Evolutionary conservation across 257 asterid genomes (phyloP), one percentile per base, ranked within the genome.

Genomic region (Phtheirospermum japonicum): DNA sequence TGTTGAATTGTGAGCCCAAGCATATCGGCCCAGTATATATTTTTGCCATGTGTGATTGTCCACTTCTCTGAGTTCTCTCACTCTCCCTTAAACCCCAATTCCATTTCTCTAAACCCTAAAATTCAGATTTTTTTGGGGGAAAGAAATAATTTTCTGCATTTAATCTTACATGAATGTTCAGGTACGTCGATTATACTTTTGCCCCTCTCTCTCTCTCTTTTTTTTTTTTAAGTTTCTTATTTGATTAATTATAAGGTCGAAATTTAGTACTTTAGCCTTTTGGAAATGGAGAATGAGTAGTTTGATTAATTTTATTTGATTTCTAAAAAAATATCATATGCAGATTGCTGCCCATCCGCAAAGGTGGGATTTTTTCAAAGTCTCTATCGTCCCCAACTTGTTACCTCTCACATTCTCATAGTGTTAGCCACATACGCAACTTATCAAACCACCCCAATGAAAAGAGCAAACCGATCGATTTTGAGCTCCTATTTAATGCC

Each of bases 401-500:
- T 37, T 65, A 59, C 70, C 26, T 61, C 12, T 59, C 59, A 12
- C 63, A 23, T 34, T 65, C 73, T 50, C 71, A 63, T 37, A 49
- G 67, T 69, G 73, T 71, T 70, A 71, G 75, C 57, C 77, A 53
- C 82, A 36, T 54, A 31, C 30, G 20, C 50, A 55, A 59, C 50
- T 50, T 79, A 34, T 68, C 77, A 49, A 49, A 56, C 73, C 76
- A 70, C 61, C 16, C 64, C 52, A 46, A 63, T 49, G 58, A 59
- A 39, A 55, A 59, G 37, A 73, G 43, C 37, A 73, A 68, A 59
- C 76, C 66, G 71, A 68, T 81, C 12, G 79, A 80, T 57, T 75
- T 82, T 56, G 95, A 88, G 79, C 72, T 32, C 32, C 70, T 84
- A 51, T 84, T 90, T 69, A 65, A 72, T 16, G 76, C 73, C 53